Percentiles rank a stretch among this genome's conserved stretches.
These are phyloP conservation scores for Diaporthe vaccinii DNA, from an alignment of 2,329 filamentous ascomycete genomes.

Conservation along the genomic window DNA sequence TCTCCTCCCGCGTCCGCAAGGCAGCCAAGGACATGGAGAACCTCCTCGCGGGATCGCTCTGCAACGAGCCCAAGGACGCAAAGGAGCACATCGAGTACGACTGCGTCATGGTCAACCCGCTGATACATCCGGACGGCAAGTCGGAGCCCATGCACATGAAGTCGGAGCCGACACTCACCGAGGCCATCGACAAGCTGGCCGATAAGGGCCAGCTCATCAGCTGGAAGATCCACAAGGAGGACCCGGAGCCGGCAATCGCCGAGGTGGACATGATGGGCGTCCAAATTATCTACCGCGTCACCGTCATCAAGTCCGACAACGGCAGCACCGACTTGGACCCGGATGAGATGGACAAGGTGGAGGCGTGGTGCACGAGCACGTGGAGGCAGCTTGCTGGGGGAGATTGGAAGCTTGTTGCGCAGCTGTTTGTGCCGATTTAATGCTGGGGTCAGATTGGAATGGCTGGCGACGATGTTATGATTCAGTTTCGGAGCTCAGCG, in stretches of 20 bases:
- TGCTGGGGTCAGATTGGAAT: not conserved
- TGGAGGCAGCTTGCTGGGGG: constrained; percentile 38
- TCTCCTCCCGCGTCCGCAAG: constrained; percentile 25
- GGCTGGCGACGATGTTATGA: constrained; percentile 8
- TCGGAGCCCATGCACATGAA: constrained; percentile 28
- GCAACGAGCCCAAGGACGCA: constrained; percentile 29
- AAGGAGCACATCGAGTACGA: constrained; percentile 36
- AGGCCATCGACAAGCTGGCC: constrained; percentile 35
- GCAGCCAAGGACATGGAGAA: constrained; percentile 37
- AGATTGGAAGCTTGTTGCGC: constrained; percentile 35
- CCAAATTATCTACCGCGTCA: constrained; percentile 37
- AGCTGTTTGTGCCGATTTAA: constrained; percentile 34
- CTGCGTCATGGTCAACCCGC: constrained; percentile 36
- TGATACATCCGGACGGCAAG: constrained; percentile 31
- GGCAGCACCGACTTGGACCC: not conserved
- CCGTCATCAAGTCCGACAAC: constrained; percentile 1
- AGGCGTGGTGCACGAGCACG: constrained; percentile 36
- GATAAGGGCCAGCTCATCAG: constrained; percentile 19
- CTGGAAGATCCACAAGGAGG: constrained; percentile 36
- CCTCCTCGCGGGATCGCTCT: constrained; percentile 32
- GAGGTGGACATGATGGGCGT: constrained; percentile 40
- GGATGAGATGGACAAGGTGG: not conserved
- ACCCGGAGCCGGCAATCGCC: constrained; percentile 33
- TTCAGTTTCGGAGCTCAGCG: not conserved
- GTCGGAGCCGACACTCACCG: constrained; percentile 24